Evolutionary conservation across 305 asterid species (phyloP).

Genomic region (Fraxinus floribunda): DNA sequence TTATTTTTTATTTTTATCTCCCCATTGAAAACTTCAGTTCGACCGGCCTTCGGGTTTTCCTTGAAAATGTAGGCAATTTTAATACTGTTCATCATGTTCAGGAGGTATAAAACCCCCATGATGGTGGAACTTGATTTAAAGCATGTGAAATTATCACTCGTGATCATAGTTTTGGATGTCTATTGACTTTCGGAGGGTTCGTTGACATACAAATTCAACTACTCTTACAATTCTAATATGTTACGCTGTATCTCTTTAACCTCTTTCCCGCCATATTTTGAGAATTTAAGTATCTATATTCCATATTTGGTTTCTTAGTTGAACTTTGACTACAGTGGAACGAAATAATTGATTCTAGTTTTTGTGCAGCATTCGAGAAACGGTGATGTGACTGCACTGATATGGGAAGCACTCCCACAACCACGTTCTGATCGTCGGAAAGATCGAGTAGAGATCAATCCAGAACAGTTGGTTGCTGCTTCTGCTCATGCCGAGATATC

Average conservation of each 20-base stretch:
- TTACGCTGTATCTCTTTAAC: background rate
- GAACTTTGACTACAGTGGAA: background rate
- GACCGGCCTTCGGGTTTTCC: background rate
- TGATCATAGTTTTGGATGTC: background rate
- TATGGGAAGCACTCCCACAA: slow-evolving; percentile 99
- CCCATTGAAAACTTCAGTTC: background rate
- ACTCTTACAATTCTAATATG: background rate
- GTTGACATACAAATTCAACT: background rate
- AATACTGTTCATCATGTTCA: background rate
- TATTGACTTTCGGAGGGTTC: background rate
- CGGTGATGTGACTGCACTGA: slow-evolving; percentile 73
- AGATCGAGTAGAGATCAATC: slow-evolving; percentile 98
- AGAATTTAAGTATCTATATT: background rate
- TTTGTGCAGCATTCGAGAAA: slow-evolving; percentile 61
- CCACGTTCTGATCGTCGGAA: slow-evolving; percentile 95
- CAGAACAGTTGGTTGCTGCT: slow-evolving; percentile 99
- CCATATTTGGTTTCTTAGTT: background rate
- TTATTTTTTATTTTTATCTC: background rate
- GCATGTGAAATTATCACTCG: background rate
- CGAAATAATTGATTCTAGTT: slow-evolving; percentile 10
- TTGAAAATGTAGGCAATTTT: background rate
- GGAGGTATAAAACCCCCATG: background rate
- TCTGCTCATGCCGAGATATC: slow-evolving; percentile 97
- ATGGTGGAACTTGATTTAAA: background rate
- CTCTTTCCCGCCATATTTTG: background rate